Evolutionary conservation across 2,329 filamentous ascomycete genomes (phyloP).

Genomic region (Escovopsis weberi): DNA sequence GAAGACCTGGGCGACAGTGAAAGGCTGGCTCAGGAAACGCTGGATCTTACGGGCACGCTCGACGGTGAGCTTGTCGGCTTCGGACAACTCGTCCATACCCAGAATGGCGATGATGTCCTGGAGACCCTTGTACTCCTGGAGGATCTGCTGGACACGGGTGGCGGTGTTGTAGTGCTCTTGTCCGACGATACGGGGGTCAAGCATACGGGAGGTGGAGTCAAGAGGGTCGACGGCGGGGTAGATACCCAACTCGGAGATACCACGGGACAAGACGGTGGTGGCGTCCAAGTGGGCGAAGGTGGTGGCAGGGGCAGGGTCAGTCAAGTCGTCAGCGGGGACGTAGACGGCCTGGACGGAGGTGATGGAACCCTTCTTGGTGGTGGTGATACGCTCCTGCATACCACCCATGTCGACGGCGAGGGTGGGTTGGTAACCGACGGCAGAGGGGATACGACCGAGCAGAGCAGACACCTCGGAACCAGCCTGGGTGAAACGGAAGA

Average conservation of each 20-base stretch:
- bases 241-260: slow-evolving; percentile 99
- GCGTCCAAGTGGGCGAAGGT: slow-evolving; percentile 99
- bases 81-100: slow-evolving; percentile 99
- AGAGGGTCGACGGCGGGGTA: slow-evolving; percentile 99
- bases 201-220: slow-evolving; percentile 98
- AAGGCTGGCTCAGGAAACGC: slow-evolving; percentile 98
- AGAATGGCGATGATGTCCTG: slow-evolving; percentile 99
- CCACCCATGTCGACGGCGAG: slow-evolving; percentile 97
- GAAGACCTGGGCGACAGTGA: slow-evolving; percentile 77
- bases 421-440: slow-evolving; percentile 99
- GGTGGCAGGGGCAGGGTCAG: slow-evolving; percentile 96
- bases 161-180: slow-evolving; percentile 95
- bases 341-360: slow-evolving; percentile 99
- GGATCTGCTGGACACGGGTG: slow-evolving; percentile 93
- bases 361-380: slow-evolving; percentile 98
- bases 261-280: slow-evolving; percentile 99
- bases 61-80: slow-evolving; percentile 98
- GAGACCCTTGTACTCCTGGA: slow-evolving; percentile 99
- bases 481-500: slow-evolving; percentile 99
- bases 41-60: slow-evolving; percentile 99
- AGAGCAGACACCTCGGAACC: slow-evolving; percentile 99
- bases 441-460: slow-evolving; percentile 98
- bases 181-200: slow-evolving; percentile 96
- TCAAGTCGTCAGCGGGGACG: slow-evolving; percentile 99
- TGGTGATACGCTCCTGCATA: slow-evolving; percentile 99